phyloP scores from a whole-genome alignment of 2,329 filamentous ascomycete genomes.

The Acrocalymma vagum region DNA sequence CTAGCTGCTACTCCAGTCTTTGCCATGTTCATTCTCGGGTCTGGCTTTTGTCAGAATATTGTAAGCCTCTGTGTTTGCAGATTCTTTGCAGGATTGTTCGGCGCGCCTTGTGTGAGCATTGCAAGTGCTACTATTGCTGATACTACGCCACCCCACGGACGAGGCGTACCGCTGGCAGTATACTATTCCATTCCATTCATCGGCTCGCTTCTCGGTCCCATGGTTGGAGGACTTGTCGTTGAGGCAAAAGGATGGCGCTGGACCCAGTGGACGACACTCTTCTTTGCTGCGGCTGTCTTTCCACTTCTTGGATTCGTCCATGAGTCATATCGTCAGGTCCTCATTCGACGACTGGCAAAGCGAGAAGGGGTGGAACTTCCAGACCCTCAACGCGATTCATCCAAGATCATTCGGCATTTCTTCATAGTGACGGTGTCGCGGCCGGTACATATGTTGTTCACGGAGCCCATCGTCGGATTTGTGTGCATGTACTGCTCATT shows the following conservation, averaged over 20 bases:
- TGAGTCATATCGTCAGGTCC: constrained; percentile 63
- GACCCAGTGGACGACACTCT: constrained; percentile 50
- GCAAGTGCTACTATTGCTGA: constrained; percentile 51
- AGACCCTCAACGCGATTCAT: neutral
- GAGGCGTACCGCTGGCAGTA: constrained; percentile 37
- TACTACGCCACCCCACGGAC: constrained; percentile 35
- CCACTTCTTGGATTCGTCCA: constrained; percentile 49
- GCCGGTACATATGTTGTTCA: constrained; percentile 43
- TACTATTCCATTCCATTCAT: constrained; percentile 48
- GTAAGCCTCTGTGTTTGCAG: constrained; percentile 75
- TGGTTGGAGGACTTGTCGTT: constrained; percentile 51
- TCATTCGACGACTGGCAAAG: constrained; percentile 49
- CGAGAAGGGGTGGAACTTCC: neutral
- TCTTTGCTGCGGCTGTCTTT: constrained; percentile 47
- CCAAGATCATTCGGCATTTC: constrained; percentile 1
- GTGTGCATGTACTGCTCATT: constrained; percentile 53
- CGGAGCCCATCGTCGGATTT: constrained; percentile 52
- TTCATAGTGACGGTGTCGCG: constrained; percentile 10
- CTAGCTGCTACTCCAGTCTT: constrained; percentile 72
- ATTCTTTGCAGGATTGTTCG: constrained; percentile 52
- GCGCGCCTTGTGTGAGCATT: constrained; percentile 43
- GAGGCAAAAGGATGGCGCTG: constrained; percentile 50
- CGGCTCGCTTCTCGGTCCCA: constrained; percentile 43
- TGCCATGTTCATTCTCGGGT: constrained; percentile 58
- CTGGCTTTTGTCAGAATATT: constrained; percentile 66